Conservation (phyloP, 257 asterid species). For the Eustoma russellianum region DNA sequence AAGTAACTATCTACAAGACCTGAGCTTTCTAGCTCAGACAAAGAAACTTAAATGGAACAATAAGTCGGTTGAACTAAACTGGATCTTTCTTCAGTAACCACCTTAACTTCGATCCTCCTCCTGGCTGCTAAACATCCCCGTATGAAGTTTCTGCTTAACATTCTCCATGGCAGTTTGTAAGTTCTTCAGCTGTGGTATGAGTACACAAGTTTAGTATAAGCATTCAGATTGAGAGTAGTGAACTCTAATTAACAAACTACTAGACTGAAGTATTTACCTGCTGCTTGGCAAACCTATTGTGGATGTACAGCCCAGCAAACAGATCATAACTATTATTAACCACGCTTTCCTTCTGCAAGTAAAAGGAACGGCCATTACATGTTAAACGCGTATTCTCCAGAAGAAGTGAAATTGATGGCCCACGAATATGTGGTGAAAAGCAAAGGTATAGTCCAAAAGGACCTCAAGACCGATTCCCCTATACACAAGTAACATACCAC, state of each 20-base stretch:
- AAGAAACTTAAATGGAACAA: neutral
- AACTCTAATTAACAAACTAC: neutral
- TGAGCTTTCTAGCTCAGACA: conserved; percentile 3
- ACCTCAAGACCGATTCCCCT: neutral
- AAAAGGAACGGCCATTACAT: neutral
- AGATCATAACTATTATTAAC: conserved; percentile 68
- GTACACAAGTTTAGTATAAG: neutral
- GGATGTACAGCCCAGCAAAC: conserved; percentile 59
- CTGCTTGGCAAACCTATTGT: conserved; percentile 64
- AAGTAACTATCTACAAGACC: neutral
- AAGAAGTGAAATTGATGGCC: neutral
- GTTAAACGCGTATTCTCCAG: no score
- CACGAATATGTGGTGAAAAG: neutral
- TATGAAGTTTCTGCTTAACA: conserved; percentile 42
- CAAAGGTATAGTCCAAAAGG: neutral
- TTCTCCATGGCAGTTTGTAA: conserved; percentile 51
- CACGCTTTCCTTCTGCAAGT: conserved; percentile 70
- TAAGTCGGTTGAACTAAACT: no score
- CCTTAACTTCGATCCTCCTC: conserved; percentile 11
- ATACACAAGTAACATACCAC: conserved; percentile 40
- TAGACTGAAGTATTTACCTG: conserved; percentile 33
- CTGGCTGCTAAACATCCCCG: conserved; percentile 17
- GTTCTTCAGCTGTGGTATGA: conserved; percentile 38
- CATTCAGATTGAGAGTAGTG: neutral
- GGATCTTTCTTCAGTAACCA: no score